Base-by-base conservation (phyloP, 768 basidiomycete species). In the Tephrocybe rancida region DNA sequence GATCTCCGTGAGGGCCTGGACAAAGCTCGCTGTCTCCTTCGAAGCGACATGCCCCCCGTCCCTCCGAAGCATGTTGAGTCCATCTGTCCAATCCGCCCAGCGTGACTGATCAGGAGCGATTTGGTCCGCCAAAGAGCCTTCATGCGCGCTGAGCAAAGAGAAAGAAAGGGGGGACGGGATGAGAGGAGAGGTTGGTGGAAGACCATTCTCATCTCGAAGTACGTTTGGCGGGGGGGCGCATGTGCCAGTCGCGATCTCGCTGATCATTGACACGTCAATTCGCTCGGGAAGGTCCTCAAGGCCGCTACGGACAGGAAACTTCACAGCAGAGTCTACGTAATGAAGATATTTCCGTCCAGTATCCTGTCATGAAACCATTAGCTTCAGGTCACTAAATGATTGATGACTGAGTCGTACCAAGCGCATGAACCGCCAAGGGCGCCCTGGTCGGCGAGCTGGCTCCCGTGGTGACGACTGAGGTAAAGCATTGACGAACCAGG, bases 1-100 rank as follows among this genome's bases (percentile, higher is more conserved):
- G 56, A 96, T 92, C 61, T 95, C 93, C 2, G 94, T 96, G 60
- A 96, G 73, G 8, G 88, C 86, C 63, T 90, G 82, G 10, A 96
- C 88, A 63, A 93, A 92, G 21, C 86, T 87, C 34, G 88, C 88
- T 0, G 94, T 95, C 70, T 94, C 90, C 58, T 86, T 81, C 3
- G 92, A 92, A 11, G 87, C 75, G 52, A 93, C 90, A 65, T 92
- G 91, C 7, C 90, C 88, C 16, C 90, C 85, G 59, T 90, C 90
- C 47, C 85, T 75, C 35, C 91, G 77, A 37, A 95, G 78, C 85
- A 95, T 90, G 62, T 92, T 92, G 68, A 96, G 65, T 3, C 93
- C 94, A 67, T 96, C 94, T 2, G 92, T 92, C 94, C 94, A 96
- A 71, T 96, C 94, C 14, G 91, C 88, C 88, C 90, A 95, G 16